These are phyloP conservation scores for Combretum micranthum DNA, from an alignment of 345 rosid genomes.

Conservation along the genomic window DNA sequence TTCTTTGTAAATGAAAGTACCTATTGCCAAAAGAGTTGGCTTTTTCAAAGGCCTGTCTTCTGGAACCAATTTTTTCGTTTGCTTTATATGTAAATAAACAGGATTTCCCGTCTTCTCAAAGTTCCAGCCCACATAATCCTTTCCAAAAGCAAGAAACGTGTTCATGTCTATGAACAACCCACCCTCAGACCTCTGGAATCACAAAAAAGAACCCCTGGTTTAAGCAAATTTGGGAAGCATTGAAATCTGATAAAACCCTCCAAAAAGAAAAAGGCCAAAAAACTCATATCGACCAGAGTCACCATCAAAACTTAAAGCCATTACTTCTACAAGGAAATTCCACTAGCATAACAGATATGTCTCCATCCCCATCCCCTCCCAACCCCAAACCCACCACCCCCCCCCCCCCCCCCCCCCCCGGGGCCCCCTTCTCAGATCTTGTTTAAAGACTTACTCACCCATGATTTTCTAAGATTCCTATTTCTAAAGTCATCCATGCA, in stretches of 20 bases:
- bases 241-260: background rate
- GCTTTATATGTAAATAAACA: constrained; percentile 84
- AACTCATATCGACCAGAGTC: background rate
- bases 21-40: constrained; percentile 88
- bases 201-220: constrained; percentile 6
- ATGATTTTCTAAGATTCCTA: too few species aligned
- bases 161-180: constrained; percentile 89
- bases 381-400: too few species aligned
- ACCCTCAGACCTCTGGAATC: constrained; percentile 79
- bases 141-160: constrained; percentile 87
- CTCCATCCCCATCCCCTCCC: too few species aligned
- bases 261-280: constrained; percentile 7
- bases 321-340: too few species aligned
- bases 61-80: constrained; percentile 55
- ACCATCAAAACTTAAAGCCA: too few species aligned
- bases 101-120: constrained; percentile 84
- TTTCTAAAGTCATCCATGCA: too few species aligned
- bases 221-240: background rate
- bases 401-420: too few species aligned
- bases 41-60: constrained; percentile 92
- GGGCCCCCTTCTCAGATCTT: too few species aligned
- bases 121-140: constrained; percentile 81
- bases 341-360: too few species aligned
- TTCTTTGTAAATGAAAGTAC: constrained; percentile 22
- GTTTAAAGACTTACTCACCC: too few species aligned